Base-by-base conservation (phyloP, 2,329 filamentous ascomycete species). In the Sporothrix inflata region DNA sequence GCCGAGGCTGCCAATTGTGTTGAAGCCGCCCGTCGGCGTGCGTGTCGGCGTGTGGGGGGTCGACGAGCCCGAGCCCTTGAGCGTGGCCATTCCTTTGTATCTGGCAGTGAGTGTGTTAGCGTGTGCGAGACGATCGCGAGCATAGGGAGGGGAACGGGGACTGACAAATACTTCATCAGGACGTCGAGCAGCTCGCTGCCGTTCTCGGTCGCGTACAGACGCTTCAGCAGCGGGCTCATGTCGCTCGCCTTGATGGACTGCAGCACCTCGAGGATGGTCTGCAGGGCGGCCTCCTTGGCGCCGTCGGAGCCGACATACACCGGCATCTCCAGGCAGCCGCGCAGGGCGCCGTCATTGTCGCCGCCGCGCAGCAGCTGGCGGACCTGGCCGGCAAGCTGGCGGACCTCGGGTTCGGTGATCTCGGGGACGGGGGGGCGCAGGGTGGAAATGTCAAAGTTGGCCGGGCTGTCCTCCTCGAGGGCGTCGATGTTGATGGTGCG, bases 131-230 rank as follows among this genome's bases (percentile, higher is more conserved):
- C n/a, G n/a, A n/a, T n/a, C n/a, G n/a, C n/a, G n/a, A n/a, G n/a
- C n/a, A n/a, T n/a, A n/a, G n/a, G n/a, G n/a, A n/a, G n/a, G n/a
- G n/a, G n/a, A n/a, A n/a, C n/a, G n/a, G n/a, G n/a, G n/a, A n/a
- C n/a, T n/a, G n/a, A n/a, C 90, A 98, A 86, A 83, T 98, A 99
- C 85, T 99, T 99, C 93, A 97, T 97, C 81, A 99, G 84, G 69
- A 95, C 94, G 81, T 99, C 96, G 76, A 97, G 84, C 74, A 92
- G 87, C 83, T 98, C 96, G 74, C 89, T 89, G 38, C 96, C 96
- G 74, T 92, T 92, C 68, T 92, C 89, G 12, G 91, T 90, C 73
- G 85, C 85, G 83, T 96, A 94, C 78, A 98, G 92, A 72, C 90
- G 89, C 82, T 91, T 90, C 76, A 99, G 85, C 78, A 98, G 90